phyloP scores from a whole-genome alignment of 2,329 filamentous ascomycete species.

The Calycina herbarum region DNA sequence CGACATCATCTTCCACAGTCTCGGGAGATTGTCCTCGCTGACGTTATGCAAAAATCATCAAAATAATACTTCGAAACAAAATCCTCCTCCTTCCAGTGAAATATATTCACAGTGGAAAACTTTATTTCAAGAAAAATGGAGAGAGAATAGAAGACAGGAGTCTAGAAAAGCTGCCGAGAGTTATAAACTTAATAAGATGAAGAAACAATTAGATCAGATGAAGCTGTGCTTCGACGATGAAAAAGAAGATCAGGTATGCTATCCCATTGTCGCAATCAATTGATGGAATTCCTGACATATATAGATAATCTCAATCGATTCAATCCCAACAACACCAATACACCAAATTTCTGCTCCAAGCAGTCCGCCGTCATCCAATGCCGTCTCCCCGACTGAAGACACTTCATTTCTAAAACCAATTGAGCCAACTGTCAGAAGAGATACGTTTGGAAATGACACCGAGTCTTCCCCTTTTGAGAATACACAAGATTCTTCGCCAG shows the following conservation, averaged over 20 bases:
- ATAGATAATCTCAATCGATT: not conserved
- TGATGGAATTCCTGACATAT: not conserved
- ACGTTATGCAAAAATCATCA: conserved; percentile 9
- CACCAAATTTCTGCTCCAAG: not conserved
- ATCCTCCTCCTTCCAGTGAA: not conserved
- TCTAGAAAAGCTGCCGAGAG: conserved; percentile 8
- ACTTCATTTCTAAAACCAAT: not conserved
- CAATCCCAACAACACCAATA: not conserved
- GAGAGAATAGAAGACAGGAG: conserved; percentile 1
- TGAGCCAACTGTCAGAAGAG: not conserved
- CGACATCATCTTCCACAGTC: conserved; percentile 10
- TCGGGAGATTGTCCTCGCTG: conserved; percentile 11
- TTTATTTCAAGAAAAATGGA: conserved; percentile 14
- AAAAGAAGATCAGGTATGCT: conserved; percentile 11
- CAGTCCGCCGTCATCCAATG: conserved; percentile 2
- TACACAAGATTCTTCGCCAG: not conserved
- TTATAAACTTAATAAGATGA: conserved; percentile 11
- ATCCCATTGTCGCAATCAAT: not conserved
- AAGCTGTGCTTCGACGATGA: conserved; percentile 10
- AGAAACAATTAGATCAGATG: conserved; percentile 7
- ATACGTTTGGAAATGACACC: conserved; percentile 13
- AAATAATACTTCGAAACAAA: conserved; percentile 8
- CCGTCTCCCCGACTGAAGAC: conserved; percentile 8
- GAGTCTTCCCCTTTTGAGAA: not conserved
- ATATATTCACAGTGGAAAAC: conserved; percentile 14